Conservation (phyloP, 2,329 filamentous ascomycete species). For the Fusarium tuaranense region DNA sequence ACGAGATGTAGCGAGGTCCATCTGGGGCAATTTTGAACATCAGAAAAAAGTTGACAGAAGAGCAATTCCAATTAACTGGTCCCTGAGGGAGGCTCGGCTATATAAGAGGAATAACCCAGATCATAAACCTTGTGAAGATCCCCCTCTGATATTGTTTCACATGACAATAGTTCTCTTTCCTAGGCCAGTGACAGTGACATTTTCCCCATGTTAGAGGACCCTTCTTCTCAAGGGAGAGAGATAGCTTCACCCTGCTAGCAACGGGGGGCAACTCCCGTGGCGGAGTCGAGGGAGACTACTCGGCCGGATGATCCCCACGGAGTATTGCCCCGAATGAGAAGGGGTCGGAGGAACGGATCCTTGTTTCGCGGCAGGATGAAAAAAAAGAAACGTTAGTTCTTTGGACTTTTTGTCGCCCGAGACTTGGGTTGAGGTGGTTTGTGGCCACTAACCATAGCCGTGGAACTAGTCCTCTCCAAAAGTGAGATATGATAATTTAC, state of each 20-base stretch:
- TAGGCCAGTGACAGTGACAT: not conserved
- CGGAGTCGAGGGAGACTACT: not conserved
- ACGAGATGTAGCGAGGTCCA: conserved; percentile 30
- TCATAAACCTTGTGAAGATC: not conserved
- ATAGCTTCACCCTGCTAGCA: not conserved
- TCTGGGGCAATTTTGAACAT: conserved; percentile 3
- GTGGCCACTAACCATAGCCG: not conserved
- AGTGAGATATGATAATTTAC: not conserved
- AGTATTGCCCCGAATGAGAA: not conserved
- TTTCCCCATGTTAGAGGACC: not conserved
- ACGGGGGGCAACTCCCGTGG: not conserved
- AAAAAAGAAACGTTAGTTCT: not conserved
- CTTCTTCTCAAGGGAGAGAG: not conserved
- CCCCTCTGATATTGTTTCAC: not conserved
- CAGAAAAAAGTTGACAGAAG: not conserved
- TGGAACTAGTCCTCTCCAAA: not conserved
- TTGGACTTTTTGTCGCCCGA: not conserved
- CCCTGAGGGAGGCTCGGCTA: conserved; percentile 7
- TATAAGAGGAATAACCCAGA: conserved; percentile 12
- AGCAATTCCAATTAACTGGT: not conserved
- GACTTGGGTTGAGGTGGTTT: not conserved
- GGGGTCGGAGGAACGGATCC: not conserved
- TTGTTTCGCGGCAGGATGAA: not conserved
- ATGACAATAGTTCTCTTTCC: not conserved
- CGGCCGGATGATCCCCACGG: not conserved